Percentiles rank a stretch among this genome's conserved stretches.
Evolutionary conservation across 768 basidiomycete genomes (phyloP).

Genomic region (Clitopilus hobsonii): DNA sequence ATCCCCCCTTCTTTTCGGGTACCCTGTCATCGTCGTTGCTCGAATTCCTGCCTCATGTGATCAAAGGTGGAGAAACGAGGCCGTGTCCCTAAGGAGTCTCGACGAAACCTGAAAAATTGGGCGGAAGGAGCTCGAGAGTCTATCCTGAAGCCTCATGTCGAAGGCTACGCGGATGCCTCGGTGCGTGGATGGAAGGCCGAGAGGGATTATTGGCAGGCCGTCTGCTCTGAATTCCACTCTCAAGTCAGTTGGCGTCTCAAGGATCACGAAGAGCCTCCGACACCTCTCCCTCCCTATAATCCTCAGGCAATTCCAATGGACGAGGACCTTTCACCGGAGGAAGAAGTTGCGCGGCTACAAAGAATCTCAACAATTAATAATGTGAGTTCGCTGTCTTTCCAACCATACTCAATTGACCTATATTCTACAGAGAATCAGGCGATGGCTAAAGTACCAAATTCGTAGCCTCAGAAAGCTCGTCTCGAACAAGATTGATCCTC

Average conservation of each 20-base stretch:
- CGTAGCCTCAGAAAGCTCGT: not conserved
- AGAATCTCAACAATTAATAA: no score
- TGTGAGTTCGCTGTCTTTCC: no score
- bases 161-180: not conserved
- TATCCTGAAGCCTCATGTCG: not conserved
- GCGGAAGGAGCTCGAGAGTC: not conserved
- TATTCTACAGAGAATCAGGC: not conserved
- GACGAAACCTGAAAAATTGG: not conserved
- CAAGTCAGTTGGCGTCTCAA: not conserved
- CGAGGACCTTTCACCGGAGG: no score
- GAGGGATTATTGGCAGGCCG: not conserved
- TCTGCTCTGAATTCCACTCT: not conserved
- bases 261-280: not conserved
- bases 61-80: not conserved
- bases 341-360: no score
- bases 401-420: no score
- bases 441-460: not conserved
- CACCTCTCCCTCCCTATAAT: no score
- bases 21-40: no score
- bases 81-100: not conserved
- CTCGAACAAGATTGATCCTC: not conserved
- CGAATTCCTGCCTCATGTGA: no score
- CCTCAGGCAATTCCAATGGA: no score
- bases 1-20: no score
- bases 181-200: not conserved